phyloP scores from a whole-genome alignment of 257 asterid species.

The Solanum clarkiae region DNA sequence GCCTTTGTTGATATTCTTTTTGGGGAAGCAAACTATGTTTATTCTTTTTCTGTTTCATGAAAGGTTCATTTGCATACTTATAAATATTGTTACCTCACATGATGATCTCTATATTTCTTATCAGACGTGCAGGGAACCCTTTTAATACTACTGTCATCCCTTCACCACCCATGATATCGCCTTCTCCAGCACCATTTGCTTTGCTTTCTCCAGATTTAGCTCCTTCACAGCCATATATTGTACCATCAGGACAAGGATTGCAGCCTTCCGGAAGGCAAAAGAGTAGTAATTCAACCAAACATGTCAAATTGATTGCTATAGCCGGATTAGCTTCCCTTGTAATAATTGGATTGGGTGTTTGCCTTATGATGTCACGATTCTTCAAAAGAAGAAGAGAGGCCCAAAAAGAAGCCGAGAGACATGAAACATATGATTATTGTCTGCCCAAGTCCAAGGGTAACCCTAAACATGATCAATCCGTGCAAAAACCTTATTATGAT shows the following conservation, averaged over 20 bases:
- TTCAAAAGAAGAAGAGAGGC: constrained; percentile 23
- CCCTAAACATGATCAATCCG: constrained; percentile 16
- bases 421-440: constrained; percentile 16
- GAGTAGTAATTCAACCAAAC: constrained; percentile 15
- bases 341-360: constrained; percentile 32
- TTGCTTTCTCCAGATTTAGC: constrained; percentile 36
- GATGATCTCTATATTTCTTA: constrained; percentile 2
- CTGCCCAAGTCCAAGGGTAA: constrained; percentile 10
- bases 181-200: constrained; percentile 31
- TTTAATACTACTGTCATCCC: constrained; percentile 71
- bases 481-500: constrained; percentile 25
- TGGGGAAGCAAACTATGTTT: not conserved
- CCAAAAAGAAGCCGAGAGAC: constrained; percentile 15
- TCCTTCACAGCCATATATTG: constrained; percentile 18
- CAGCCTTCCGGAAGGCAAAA: constrained; percentile 19
- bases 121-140: constrained; percentile 82
- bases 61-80: not conserved
- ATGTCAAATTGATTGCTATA: constrained; percentile 32
- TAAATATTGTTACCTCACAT: not conserved
- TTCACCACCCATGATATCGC: constrained; percentile 55
- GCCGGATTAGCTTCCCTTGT: constrained; percentile 35
- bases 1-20: not conserved
- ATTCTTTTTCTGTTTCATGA: not conserved
- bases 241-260: constrained; percentile 23
- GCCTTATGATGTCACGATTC: constrained; percentile 31